phyloP scores from a whole-genome alignment of 257 asterid species.

The Solanum chilense region DNA sequence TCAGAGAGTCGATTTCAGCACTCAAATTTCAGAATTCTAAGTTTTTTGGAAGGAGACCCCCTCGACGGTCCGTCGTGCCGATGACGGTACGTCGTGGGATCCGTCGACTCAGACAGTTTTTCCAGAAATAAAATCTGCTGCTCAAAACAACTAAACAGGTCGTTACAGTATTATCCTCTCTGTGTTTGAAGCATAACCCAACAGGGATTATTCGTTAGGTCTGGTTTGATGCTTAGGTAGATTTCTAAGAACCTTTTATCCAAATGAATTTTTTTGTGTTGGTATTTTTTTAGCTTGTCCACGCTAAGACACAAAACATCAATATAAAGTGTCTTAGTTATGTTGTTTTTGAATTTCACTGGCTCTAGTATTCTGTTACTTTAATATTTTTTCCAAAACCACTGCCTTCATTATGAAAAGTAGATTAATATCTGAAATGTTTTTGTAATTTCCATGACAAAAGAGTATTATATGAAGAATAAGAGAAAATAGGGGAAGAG shows the following conservation, averaged over 20 bases:
- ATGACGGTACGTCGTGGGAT: too few relatives aligned
- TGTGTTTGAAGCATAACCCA: conserved; percentile 81
- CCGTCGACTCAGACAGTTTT: too few relatives aligned
- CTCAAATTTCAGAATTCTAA: too few relatives aligned
- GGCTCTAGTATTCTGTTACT: conserved; percentile 45
- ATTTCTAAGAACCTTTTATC: not conserved
- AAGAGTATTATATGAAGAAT: too few relatives aligned
- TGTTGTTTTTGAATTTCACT: conserved; percentile 51
- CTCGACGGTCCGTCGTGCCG: too few relatives aligned
- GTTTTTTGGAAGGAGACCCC: too few relatives aligned
- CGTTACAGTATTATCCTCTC: conserved; percentile 36
- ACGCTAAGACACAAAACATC: conserved; percentile 86
- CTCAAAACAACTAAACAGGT: too few relatives aligned
- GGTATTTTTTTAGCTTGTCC: conserved; percentile 43
- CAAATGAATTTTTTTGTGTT: not conserved
- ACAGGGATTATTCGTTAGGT: conserved; percentile 75
- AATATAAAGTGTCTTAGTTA: conserved; percentile 57
- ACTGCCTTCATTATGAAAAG: not conserved
- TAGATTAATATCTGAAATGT: too few relatives aligned
- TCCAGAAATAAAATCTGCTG: too few relatives aligned
- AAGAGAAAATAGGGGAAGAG: too few relatives aligned
- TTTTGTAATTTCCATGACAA: too few relatives aligned
- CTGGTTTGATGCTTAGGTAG: not conserved
- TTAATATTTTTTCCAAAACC: not conserved
- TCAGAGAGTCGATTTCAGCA: too few relatives aligned